These are phyloP conservation scores for Furcasterigmium sp. DNA, from an alignment of 2,329 filamentous ascomycete species.

Conservation along the genomic window DNA sequence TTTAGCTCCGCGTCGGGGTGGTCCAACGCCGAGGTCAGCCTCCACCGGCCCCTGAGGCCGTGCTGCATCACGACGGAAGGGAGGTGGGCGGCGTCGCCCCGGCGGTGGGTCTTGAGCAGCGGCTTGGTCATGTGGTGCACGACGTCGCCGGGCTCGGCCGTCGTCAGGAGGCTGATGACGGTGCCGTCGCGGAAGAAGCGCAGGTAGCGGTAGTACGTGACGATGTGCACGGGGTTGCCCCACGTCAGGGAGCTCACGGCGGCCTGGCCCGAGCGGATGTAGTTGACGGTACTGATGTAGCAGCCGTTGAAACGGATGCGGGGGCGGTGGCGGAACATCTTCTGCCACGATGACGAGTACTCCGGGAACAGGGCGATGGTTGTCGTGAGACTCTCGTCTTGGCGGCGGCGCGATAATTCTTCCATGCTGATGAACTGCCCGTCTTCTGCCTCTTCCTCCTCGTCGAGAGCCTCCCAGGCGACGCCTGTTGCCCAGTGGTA, in stretches of 20 bases:
- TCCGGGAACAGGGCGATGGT: constrained; percentile 36
- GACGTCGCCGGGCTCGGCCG: constrained; percentile 76
- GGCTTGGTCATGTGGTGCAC: constrained; percentile 77
- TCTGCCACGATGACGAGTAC: constrained; percentile 51
- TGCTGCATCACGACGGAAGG: constrained; percentile 59
- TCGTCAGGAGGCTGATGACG: constrained; percentile 74
- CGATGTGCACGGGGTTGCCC: constrained; percentile 82
- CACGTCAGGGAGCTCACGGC: constrained; percentile 68
- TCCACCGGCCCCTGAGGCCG: constrained; percentile 49
- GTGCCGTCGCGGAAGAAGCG: constrained; percentile 91
- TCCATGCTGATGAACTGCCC: constrained; percentile 26
- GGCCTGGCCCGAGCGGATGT: constrained; percentile 75
- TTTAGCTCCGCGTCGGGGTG: constrained; percentile 19
- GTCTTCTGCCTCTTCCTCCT: constrained; percentile 22
- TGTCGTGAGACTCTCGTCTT: constrained; percentile 24
- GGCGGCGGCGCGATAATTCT: constrained; percentile 27
- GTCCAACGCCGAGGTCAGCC: constrained; percentile 30
- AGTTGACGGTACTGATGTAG: constrained; percentile 97
- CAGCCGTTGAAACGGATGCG: constrained; percentile 90
- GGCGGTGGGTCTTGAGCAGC: constrained; percentile 46
- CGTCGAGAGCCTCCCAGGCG: constrained; percentile 46
- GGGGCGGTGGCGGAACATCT: constrained; percentile 76
- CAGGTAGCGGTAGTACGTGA: constrained; percentile 96
- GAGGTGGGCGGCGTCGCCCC: constrained; percentile 23
- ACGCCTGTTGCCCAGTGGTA: constrained; percentile 67